phyloP scores from a whole-genome alignment of 495 filamentous ascomycete genomes.

The Penicillium robsamsonii region DNA sequence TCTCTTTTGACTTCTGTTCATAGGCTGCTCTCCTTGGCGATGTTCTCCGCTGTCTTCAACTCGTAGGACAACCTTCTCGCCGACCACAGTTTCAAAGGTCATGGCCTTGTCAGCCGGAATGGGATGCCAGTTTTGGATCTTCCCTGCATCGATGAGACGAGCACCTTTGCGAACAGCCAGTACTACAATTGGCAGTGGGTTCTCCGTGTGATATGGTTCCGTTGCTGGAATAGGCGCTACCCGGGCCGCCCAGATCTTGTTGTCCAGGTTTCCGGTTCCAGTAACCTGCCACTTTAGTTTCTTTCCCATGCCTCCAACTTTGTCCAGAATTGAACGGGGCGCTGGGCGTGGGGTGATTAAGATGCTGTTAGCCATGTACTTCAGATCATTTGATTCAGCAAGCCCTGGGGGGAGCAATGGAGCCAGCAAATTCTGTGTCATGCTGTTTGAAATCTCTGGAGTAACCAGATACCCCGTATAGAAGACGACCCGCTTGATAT shows the following conservation, averaged over 20 bases:
- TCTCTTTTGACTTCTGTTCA: conserved; percentile 53
- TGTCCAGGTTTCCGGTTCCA: conserved; percentile 68
- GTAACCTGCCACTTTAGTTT: conserved; percentile 82
- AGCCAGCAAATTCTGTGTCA: conserved; percentile 64
- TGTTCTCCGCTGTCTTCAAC: conserved; percentile 66
- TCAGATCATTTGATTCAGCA: conserved; percentile 62
- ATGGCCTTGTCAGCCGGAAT: conserved; percentile 64
- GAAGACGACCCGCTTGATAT: conserved; percentile 82
- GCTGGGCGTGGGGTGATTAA: conserved; percentile 78
- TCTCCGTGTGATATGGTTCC: conserved; percentile 69
- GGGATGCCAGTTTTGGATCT: conserved; percentile 82
- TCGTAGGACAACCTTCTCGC: conserved; percentile 78
- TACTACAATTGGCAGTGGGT: conserved; percentile 69
- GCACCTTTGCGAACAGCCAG: conserved; percentile 68
- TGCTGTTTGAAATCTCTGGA: conserved; percentile 60
- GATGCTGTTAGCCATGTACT: conserved; percentile 84
- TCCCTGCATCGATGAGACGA: conserved; percentile 74
- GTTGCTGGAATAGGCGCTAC: conserved; percentile 67
- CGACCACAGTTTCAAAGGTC: conserved; percentile 74
- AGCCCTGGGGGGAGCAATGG: conserved; percentile 47
- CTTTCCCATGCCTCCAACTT: conserved; percentile 79
- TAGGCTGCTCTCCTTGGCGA: conserved; percentile 29
- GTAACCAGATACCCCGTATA: conserved; percentile 93
- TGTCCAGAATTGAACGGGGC: conserved; percentile 64
- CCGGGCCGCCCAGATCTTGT: conserved; percentile 82